Percentiles rank a stretch among this genome's conserved stretches.
These are phyloP conservation scores for Cenococcum geophilum DNA, from an alignment of 495 filamentous ascomycete genomes.

Conservation along the genomic window DNA sequence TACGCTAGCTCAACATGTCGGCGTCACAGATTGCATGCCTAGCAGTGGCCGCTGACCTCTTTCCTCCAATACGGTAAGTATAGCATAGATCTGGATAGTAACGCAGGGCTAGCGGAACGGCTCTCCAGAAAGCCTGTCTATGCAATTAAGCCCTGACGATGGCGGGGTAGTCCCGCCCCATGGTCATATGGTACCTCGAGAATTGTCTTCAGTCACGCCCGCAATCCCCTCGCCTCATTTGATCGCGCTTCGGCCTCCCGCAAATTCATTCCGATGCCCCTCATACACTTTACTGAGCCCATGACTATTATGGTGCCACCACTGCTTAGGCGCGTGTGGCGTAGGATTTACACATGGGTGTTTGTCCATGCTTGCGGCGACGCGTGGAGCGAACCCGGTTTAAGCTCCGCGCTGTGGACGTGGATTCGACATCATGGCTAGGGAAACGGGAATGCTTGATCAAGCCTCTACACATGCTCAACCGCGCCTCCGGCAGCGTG, in stretches of 20 bases:
- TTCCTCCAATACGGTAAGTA: background rate
- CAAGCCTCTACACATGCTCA: background rate
- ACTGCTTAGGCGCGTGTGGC: background rate
- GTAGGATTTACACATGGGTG: background rate
- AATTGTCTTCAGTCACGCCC: background rate
- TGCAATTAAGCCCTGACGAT: background rate
- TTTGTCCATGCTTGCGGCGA: background rate
- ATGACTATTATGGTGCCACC: background rate
- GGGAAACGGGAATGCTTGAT: conserved; percentile 1
- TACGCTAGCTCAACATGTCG: background rate
- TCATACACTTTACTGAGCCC: background rate
- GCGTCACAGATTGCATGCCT: background rate
- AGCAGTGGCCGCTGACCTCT: background rate
- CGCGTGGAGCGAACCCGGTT: background rate
- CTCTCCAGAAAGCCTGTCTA: background rate
- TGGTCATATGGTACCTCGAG: background rate
- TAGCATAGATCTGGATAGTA: background rate
- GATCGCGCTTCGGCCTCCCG: background rate
- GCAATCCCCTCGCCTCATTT: background rate
- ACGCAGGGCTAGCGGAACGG: background rate
- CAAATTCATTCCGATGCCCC: background rate
- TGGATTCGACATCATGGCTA: background rate
- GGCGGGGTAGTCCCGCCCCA: background rate
- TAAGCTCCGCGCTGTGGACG: background rate
- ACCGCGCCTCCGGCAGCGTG: background rate